Percentiles rank a stretch among this genome's conserved stretches.
phyloP scores from a whole-genome alignment of 2,329 filamentous ascomycete species.

The Aspergillus flavus region DNA sequence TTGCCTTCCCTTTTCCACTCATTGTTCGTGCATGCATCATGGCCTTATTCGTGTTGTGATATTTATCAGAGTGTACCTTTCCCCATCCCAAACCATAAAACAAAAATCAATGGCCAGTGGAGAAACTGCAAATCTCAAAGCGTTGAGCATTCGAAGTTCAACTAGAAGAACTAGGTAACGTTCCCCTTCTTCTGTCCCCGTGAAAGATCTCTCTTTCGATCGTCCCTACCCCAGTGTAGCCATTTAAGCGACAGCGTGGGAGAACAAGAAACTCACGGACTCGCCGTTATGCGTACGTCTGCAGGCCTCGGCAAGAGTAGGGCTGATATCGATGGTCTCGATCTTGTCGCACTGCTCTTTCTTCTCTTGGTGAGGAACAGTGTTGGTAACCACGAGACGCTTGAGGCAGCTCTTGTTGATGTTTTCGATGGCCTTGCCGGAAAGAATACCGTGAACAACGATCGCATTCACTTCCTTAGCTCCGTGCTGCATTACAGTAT shows the following conservation, averaged over 20 bases:
- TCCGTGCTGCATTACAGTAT: conserved; percentile 82
- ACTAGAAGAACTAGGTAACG: background rate
- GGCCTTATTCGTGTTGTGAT: conserved; percentile 10
- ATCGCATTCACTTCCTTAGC: conserved; percentile 90
- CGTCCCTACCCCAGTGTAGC: background rate
- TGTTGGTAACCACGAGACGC: conserved; percentile 88
- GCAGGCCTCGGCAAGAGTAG: conserved; percentile 62
- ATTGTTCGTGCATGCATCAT: conserved; percentile 19
- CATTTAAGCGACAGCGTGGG: conserved; percentile 46
- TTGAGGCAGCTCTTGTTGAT: conserved; percentile 76
- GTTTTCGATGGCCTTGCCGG: conserved; percentile 83
- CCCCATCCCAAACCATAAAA: conserved; percentile 19
- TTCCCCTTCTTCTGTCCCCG: background rate
- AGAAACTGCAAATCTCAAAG: background rate
- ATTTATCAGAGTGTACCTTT: background rate
- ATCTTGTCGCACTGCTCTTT: conserved; percentile 76
- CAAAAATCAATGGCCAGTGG: conserved; percentile 8
- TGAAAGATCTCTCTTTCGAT: background rate
- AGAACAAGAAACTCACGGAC: conserved; percentile 55
- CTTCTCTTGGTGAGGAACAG: conserved; percentile 79
- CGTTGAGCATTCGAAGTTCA: background rate
- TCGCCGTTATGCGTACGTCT: conserved; percentile 55
- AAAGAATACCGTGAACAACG: conserved; percentile 91
- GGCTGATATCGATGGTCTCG: conserved; percentile 88
- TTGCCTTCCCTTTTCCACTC: conserved; percentile 10